Conservation (phyloP, 805 yeast species). For the Wickerhamiella dianesei region DNA sequence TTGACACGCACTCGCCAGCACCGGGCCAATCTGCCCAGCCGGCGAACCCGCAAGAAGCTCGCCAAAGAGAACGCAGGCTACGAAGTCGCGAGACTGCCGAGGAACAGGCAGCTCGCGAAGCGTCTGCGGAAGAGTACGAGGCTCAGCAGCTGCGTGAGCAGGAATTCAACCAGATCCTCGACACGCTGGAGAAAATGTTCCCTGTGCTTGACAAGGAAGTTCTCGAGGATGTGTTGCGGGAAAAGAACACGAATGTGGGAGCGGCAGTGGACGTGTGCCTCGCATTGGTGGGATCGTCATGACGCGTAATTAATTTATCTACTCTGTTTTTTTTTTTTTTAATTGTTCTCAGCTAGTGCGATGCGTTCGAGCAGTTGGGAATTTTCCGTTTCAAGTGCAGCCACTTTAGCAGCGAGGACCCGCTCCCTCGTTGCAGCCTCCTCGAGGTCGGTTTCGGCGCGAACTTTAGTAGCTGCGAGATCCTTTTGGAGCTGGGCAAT, state of each 20-base stretch:
- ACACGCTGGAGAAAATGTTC: conserved; percentile 52
- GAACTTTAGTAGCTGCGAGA: not conserved
- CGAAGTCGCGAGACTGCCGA: conserved; percentile 16
- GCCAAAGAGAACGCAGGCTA: not conserved
- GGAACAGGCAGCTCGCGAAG: conserved; percentile 26
- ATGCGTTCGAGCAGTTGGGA: conserved; percentile 27
- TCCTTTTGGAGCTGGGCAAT: not conserved
- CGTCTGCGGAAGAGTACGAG: conserved; percentile 28
- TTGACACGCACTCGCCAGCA: conserved; percentile 6
- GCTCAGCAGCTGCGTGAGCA: conserved; percentile 30
- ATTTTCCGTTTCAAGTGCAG: conserved; percentile 26
- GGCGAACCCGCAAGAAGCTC: too few species aligned
- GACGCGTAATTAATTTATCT: not conserved
- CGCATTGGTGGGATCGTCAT: conserved; percentile 18
- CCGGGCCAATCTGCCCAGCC: not conserved
- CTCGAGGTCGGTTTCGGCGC: not conserved
- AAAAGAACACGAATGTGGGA: conserved; percentile 56
- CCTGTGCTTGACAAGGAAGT: conserved; percentile 58
- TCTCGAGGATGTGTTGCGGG: conserved; percentile 52
- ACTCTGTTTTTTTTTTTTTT: conserved; percentile 16
- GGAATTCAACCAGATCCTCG: conserved; percentile 35
- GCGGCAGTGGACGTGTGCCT: conserved; percentile 56
- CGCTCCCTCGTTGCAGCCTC: conserved; percentile 1
- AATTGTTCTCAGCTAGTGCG: conserved; percentile 30
- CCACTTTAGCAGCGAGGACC: conserved; percentile 1